phyloP scores from a whole-genome alignment of 495 filamentous ascomycete genomes.

The Neurospora sp. region DNA sequence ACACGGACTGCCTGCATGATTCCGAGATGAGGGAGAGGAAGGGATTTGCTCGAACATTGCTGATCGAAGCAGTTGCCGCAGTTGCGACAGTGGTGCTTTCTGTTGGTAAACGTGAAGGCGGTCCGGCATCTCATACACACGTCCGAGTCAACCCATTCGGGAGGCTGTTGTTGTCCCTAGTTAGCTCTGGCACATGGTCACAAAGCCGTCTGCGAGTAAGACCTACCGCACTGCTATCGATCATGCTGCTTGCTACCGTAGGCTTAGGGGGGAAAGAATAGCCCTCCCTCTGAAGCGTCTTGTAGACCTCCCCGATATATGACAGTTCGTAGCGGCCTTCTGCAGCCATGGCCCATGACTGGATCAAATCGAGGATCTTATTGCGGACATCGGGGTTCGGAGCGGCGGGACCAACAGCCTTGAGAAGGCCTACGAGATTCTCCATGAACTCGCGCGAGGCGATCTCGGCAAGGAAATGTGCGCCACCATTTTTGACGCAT shows the following conservation, averaged over 20 bases:
- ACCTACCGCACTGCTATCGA: constrained; percentile 91
- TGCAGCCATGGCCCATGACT: constrained; percentile 85
- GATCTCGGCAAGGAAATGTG: constrained; percentile 92
- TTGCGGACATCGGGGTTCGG: constrained; percentile 75
- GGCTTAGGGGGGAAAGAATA: constrained; percentile 81
- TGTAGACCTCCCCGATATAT: constrained; percentile 84
- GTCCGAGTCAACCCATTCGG: constrained; percentile 95
- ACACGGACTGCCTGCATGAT: constrained; percentile 87
- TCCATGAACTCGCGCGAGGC: constrained; percentile 98
- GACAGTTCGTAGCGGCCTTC: constrained; percentile 74
- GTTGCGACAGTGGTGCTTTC: constrained; percentile 96
- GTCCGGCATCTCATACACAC: constrained; percentile 98
- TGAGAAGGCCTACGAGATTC: constrained; percentile 81
- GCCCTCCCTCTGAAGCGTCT: constrained; percentile 68
- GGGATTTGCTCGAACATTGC: constrained; percentile 78
- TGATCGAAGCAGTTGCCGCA: constrained; percentile 96
- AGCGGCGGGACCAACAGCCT: constrained; percentile 61
- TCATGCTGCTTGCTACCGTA: constrained; percentile 86
- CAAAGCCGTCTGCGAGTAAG: neutral
- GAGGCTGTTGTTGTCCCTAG: constrained; percentile 43
- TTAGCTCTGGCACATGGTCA: neutral
- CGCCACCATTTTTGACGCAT: constrained; percentile 95
- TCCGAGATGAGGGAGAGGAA: constrained; percentile 85
- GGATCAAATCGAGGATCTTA: constrained; percentile 88
- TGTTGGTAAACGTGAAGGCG: constrained; percentile 91